phyloP scores from a whole-genome alignment of 371 early-diverging fungal genomes.

The Actinomucor elegans region DNA sequence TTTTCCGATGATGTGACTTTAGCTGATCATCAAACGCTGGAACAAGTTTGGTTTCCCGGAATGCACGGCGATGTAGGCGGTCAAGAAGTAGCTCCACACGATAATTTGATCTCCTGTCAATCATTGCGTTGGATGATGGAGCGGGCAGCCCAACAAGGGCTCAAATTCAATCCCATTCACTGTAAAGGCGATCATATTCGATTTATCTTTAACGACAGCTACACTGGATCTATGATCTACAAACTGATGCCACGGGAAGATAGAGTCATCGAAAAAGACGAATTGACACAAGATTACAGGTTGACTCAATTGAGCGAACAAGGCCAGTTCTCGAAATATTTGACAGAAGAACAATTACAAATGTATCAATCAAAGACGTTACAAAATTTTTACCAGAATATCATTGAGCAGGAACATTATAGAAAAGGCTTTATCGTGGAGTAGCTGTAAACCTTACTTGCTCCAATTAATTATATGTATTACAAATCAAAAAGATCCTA shows the following conservation, averaged over 20 bases:
- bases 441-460: too few species aligned
- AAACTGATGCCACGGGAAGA: slow-evolving; percentile 28
- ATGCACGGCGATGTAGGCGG: slow-evolving; percentile 38
- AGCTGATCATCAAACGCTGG: slow-evolving; percentile 19
- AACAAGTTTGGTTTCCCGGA: slow-evolving; percentile 46
- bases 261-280: slow-evolving; percentile 23
- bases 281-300: neutral
- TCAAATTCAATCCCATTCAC: slow-evolving; percentile 21
- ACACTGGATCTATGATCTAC: slow-evolving; percentile 22
- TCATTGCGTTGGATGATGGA: slow-evolving; percentile 38
- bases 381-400: neutral
- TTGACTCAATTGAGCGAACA: slow-evolving; percentile 14
- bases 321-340: slow-evolving; percentile 17
- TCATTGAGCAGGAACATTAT: neutral
- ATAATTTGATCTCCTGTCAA: slow-evolving; percentile 27
- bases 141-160: slow-evolving; percentile 26
- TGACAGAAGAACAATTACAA: slow-evolving; percentile 20
- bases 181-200: slow-evolving; percentile 3
- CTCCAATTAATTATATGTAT: too few species aligned
- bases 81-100: slow-evolving; percentile 8
- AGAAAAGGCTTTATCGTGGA: too few species aligned
- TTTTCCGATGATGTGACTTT: slow-evolving; percentile 7
- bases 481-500: too few species aligned
- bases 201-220: slow-evolving; percentile 32
- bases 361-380: slow-evolving; percentile 33